phyloP scores from a whole-genome alignment of 1,284 basidiomycete genomes.

The Xerocomus amazonicus region DNA sequence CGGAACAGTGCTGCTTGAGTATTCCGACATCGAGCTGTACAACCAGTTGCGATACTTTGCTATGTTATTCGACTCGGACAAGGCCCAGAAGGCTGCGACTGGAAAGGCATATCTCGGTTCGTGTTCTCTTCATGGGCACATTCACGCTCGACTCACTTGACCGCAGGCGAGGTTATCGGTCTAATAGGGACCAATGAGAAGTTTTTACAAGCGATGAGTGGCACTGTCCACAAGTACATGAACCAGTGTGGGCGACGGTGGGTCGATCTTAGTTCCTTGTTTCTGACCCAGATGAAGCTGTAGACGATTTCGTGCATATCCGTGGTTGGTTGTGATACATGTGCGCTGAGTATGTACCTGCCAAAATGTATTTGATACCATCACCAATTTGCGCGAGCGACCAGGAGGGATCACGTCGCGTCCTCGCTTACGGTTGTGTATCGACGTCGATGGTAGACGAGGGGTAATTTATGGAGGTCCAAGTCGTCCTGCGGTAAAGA shows the following conservation, averaged over 20 bases:
- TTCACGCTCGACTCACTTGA: neutral
- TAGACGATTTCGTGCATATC: slow-evolving; percentile 12
- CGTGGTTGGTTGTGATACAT: neutral
- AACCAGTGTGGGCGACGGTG: slow-evolving; percentile 82
- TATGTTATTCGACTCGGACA: slow-evolving; percentile 73
- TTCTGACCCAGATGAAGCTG: slow-evolving; percentile 66
- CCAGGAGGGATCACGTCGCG: neutral
- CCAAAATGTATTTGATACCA: too few species aligned
- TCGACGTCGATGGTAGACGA: slow-evolving; percentile 45
- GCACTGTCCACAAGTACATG: slow-evolving; percentile 73
- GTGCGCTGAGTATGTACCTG: neutral
- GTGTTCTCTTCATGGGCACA: slow-evolving; percentile 18
- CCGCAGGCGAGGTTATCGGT: slow-evolving; percentile 54
- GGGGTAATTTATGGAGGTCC: slow-evolving; percentile 33
- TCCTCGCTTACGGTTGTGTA: slow-evolving; percentile 38
- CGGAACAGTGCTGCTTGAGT: slow-evolving; percentile 77
- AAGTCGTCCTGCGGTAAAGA: slow-evolving; percentile 7
- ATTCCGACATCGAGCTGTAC: slow-evolving; percentile 80
- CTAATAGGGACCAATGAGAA: slow-evolving; percentile 47
- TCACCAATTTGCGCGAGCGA: too few species aligned
- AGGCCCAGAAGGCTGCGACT: slow-evolving; percentile 50
- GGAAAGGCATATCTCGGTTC: slow-evolving; percentile 50
- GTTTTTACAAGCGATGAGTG: slow-evolving; percentile 51
- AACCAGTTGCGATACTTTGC: slow-evolving; percentile 83
- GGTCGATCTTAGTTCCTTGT: slow-evolving; percentile 71